phyloP scores from a whole-genome alignment of 108 stramenopile genomes.

The Conticribra guillardii region DNA sequence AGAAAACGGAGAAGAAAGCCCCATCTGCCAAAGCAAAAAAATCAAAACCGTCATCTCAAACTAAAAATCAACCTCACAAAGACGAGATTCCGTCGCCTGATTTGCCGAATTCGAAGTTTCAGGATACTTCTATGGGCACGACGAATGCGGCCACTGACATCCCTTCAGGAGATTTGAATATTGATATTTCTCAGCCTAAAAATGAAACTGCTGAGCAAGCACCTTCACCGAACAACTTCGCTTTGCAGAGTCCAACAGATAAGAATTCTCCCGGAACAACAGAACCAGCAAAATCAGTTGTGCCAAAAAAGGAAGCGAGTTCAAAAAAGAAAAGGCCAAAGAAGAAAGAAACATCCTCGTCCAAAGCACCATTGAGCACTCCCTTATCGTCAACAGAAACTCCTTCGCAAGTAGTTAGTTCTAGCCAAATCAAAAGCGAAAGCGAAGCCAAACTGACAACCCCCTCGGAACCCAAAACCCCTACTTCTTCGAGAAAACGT shows the following conservation, averaged over 20 bases:
- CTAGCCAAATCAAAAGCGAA: slow-evolving; percentile 20
- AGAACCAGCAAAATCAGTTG: neutral
- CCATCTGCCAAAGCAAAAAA: slow-evolving; percentile 3
- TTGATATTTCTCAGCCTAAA: too few relatives aligned
- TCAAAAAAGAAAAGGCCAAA: slow-evolving; percentile 5
- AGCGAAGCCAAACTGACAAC: slow-evolving; percentile 15
- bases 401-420: neutral
- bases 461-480: slow-evolving; percentile 15
- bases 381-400: too few relatives aligned
- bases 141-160: too few relatives aligned
- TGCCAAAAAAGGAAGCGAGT: neutral
- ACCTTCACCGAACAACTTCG: too few relatives aligned
- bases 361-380: slow-evolving; percentile 11
- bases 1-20: slow-evolving; percentile 3
- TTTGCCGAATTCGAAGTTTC: too few relatives aligned
- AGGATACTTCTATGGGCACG: too few relatives aligned
- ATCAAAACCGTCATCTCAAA: neutral
- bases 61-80: too few relatives aligned
- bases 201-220: too few relatives aligned
- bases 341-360: neutral
- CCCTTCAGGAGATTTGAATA: too few relatives aligned
- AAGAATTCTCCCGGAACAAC: too few relatives aligned
- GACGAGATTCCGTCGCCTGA: too few relatives aligned
- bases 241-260: too few relatives aligned
- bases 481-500: slow-evolving; percentile 34